Evolutionary conservation across 2,329 filamentous ascomycete species (phyloP).

Genomic region (Phyllosticta citribraziliensis): DNA sequence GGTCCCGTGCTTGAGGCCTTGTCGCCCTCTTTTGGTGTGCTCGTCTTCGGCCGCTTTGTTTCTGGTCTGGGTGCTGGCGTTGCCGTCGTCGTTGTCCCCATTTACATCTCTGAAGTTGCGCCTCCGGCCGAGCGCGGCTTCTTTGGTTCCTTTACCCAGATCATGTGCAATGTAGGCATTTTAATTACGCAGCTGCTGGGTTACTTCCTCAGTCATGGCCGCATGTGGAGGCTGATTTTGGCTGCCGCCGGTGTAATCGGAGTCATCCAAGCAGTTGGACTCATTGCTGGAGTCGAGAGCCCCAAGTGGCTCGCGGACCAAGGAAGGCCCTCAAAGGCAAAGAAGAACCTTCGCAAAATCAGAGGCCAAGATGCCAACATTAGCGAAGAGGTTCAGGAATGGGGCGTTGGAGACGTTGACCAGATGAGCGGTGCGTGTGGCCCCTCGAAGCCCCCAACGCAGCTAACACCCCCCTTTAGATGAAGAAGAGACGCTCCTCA

Average conservation of each 20-base stretch:
- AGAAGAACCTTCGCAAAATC: conserved; percentile 61
- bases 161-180: conserved; percentile 90
- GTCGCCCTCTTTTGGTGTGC: conserved; percentile 53
- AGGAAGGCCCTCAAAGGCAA: conserved; percentile 51
- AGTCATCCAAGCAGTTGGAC: conserved; percentile 53
- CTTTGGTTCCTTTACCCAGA: conserved; percentile 76
- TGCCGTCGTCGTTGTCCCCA: conserved; percentile 81
- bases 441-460: background rate
- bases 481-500: conserved; percentile 64
- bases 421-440: conserved; percentile 20
- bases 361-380: conserved; percentile 61
- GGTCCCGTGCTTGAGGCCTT: conserved; percentile 70
- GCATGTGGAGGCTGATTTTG: conserved; percentile 76
- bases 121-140: conserved; percentile 62
- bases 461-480: conserved; percentile 24
- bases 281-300: conserved; percentile 70
- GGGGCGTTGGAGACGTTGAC: conserved; percentile 26
- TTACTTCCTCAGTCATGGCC: conserved; percentile 73
- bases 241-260: conserved; percentile 62
- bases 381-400: conserved; percentile 56
- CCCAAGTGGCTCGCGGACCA: conserved; percentile 74
- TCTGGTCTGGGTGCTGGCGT: conserved; percentile 80
- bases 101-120: conserved; percentile 89
- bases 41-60: conserved; percentile 67
- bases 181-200: conserved; percentile 73